Evolutionary conservation across 1,284 basidiomycete species (phyloP).

Genomic region (Cryptococcus sp.): DNA sequence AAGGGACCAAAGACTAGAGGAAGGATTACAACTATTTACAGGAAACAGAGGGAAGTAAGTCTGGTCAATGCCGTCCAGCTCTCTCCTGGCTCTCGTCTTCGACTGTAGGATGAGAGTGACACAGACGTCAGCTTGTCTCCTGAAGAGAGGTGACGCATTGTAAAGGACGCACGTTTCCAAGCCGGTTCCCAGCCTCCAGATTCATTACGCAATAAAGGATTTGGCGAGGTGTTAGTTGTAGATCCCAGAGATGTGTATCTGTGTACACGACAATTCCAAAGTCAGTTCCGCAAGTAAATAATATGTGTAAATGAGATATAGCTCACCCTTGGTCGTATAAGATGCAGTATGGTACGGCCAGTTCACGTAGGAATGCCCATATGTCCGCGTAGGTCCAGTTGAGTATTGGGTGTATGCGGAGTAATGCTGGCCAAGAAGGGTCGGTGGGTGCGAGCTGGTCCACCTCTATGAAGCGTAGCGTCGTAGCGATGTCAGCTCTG

Average conservation of each 20-base stretch:
- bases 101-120: conserved; percentile 28
- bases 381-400: conserved; percentile 90
- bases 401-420: conserved; percentile 92
- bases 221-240: conserved; percentile 89
- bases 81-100: conserved; percentile 75
- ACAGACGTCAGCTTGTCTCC: not conserved
- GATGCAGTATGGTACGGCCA: conserved; percentile 79
- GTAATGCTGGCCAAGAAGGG: conserved; percentile 81
- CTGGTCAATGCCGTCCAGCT: conserved; percentile 47
- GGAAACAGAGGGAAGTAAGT: no score
- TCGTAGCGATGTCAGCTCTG: no score
- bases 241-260: conserved; percentile 96
- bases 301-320: not conserved
- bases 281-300: not conserved
- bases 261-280: not conserved
- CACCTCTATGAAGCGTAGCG: conserved; percentile 54
- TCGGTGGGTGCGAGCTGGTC: conserved; percentile 77
- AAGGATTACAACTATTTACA: no score
- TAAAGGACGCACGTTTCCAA: conserved; percentile 37
- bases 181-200: conserved; percentile 39
- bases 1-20: no score
- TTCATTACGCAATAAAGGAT: conserved; percentile 70
- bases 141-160: no score
- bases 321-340: conserved; percentile 87
- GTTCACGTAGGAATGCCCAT: conserved; percentile 79